Evolutionary conservation across 140 eudicot genomes (phyloP).

Genomic region (Flaveria floridana): DNA sequence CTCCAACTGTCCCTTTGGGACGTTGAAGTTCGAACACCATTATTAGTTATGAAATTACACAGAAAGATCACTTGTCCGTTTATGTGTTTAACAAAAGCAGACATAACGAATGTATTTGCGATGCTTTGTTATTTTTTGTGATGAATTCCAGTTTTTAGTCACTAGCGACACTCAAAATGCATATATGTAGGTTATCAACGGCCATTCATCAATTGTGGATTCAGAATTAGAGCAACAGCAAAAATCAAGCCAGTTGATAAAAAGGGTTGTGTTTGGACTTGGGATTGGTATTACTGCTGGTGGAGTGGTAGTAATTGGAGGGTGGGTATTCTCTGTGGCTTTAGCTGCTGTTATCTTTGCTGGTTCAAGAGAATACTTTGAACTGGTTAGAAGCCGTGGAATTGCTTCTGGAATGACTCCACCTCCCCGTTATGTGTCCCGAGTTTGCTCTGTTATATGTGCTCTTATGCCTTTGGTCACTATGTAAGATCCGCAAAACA

Average conservation of each 20-base stretch:
- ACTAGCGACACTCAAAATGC: conserved; percentile 28
- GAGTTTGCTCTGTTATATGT: conserved; percentile 83
- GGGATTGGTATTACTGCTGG: conserved; percentile 76
- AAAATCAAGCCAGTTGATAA: conserved; percentile 65
- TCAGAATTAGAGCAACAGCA: conserved; percentile 36
- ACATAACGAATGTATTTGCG: conserved; percentile 4
- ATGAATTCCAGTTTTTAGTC: conserved; percentile 16
- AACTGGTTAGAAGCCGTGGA: conserved; percentile 83
- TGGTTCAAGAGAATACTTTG: conserved; percentile 90
- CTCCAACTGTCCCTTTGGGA: too few relatives aligned
- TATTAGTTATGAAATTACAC: conserved; percentile 3
- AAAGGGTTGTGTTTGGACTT: conserved; percentile 74
- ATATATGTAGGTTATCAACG: conserved; percentile 49
- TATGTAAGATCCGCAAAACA: conserved; percentile 51
- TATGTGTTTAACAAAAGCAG: not conserved
- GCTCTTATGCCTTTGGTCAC: conserved; percentile 80
- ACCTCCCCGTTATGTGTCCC: conserved; percentile 85
- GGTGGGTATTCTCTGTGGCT: conserved; percentile 80
- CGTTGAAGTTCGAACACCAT: not conserved
- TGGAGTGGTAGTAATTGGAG: conserved; percentile 81
- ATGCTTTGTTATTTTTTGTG: not conserved
- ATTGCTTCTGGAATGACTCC: conserved; percentile 97
- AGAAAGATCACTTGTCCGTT: not conserved
- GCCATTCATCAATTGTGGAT: conserved; percentile 31
- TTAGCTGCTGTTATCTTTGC: conserved; percentile 70